Base-by-base conservation (phyloP, 768 basidiomycete species). In the Leccinum disarticulatum region DNA sequence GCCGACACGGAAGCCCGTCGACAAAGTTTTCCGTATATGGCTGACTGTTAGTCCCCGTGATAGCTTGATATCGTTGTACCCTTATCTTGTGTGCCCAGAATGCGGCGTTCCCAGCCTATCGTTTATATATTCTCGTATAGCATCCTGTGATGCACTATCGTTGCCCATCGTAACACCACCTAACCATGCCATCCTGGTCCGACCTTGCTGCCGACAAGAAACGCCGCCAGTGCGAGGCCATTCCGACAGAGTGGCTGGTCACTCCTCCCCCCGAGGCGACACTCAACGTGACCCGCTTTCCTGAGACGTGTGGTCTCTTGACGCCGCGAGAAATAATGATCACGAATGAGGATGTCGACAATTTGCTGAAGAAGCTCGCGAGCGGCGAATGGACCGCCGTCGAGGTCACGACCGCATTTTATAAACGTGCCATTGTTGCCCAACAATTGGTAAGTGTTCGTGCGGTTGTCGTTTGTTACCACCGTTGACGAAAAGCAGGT, bases 401-500 rank as follows among this genome's bases (percentile, higher is more conserved):
- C 2, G 82, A 84, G 15, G 89, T 91, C 3, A 87, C 86, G 0
- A 84, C 77, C 0, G 88, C 91, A 0, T 93, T 87, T 73, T 85
- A 81, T 64, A 92, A 92, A 72, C 77, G 90, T 47, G 92, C 92
- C 0, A 81, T 90, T 48, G 72, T 94, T 48, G 91, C 91, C 4
- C 91, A 94, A 50, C 90, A 92, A 64, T 69, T 92, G 15, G 89
- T 90, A 56, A 67, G 81, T 2, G 5, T 43, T 2, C 10, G 8
- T n/a, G 13, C n/a, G 28, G 33, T 14, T 48, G 27, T 38, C 3
- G 9, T 54, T 27, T 1, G 14, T 59, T 35, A 35, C 36, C 4
- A 9, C 47, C 6, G 17, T 33, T 56, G 30, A 62, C 11, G 13
- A 30, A 31, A 28, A 25, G 25, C 65, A 91, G 89, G 85, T 84